A percentile compares a stretch with the other conserved stretches of the same genome.
phyloP scores from a whole-genome alignment of 2,329 filamentous ascomycete genomes.

The Cladosporium oxysporum region DNA sequence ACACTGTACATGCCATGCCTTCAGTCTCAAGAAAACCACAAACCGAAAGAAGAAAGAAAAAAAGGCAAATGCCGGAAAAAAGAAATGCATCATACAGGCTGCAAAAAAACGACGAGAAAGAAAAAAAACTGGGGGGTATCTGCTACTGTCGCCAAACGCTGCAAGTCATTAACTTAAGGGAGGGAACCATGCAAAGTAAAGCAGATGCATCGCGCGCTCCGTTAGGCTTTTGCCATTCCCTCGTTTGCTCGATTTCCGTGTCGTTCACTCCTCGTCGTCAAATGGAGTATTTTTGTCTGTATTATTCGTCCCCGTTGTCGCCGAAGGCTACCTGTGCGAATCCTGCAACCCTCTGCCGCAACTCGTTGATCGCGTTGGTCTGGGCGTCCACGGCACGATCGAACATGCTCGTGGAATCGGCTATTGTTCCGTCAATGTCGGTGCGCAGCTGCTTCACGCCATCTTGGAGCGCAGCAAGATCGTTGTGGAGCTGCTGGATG shows the following conservation, averaged over 20 bases:
- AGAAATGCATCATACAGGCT: not conserved
- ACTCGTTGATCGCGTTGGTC: not conserved
- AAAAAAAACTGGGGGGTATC: not conserved
- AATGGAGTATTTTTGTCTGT: not conserved
- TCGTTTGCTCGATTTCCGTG: not conserved
- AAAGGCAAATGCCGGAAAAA: not conserved
- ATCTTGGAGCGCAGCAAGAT: not conserved
- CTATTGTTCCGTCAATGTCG: not conserved
- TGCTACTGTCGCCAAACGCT: not conserved
- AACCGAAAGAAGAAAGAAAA: not conserved
- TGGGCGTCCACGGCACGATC: not conserved
- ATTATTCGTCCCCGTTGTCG: not conserved
- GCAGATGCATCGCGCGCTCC: not conserved
- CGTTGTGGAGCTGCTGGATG: not conserved
- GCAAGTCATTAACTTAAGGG: not conserved
- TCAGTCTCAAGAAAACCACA: not conserved
- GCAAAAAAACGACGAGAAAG: not conserved
- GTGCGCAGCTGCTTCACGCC: not conserved
- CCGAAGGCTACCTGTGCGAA: not conserved
- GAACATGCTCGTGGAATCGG: not conserved
- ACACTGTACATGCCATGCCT: not conserved
- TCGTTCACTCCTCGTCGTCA: not conserved
- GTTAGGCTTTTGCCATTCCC: not conserved
- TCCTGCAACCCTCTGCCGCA: not conserved
- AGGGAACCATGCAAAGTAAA: not conserved